Conservation (phyloP, 805 yeast species). For the Kodamaea jinghongensis region DNA sequence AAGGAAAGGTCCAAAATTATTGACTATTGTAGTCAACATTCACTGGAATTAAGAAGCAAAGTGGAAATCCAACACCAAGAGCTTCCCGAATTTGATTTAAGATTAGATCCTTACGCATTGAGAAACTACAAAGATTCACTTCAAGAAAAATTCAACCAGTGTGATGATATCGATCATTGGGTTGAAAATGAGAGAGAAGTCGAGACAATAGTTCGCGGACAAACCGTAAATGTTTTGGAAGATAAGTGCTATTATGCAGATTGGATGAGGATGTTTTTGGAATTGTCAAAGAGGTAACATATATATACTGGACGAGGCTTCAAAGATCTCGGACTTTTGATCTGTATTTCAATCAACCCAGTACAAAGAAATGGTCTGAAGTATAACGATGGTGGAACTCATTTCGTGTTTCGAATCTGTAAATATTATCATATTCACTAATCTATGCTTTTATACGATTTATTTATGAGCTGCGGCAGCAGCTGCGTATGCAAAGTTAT, state of each 20-base stretch:
- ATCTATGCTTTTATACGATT: background rate
- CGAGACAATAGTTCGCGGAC: slow-evolving; percentile 33
- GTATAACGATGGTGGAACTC: no score
- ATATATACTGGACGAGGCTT: background rate
- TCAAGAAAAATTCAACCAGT: slow-evolving; percentile 21
- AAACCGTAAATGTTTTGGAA: slow-evolving; percentile 30
- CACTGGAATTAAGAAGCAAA: slow-evolving; percentile 21
- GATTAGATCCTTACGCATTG: slow-evolving; percentile 40
- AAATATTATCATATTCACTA: no score
- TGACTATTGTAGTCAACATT: slow-evolving; percentile 29
- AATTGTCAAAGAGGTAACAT: background rate
- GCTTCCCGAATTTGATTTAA: slow-evolving; percentile 22
- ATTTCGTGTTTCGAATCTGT: no score
- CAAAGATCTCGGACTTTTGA: background rate
- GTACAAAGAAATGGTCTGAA: background rate
- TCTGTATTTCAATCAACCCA: background rate
- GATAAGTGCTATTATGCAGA: slow-evolving; percentile 37
- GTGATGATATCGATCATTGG: slow-evolving; percentile 36
- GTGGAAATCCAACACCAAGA: slow-evolving; percentile 2
- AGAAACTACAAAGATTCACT: slow-evolving; percentile 20
- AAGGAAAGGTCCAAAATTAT: slow-evolving; percentile 27
- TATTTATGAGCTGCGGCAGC: slow-evolving; percentile 43
- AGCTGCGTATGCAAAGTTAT: slow-evolving; percentile 45
- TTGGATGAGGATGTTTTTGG: slow-evolving; percentile 31
- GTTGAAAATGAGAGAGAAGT: slow-evolving; percentile 31